Conservation (phyloP, 169 alveolate species). For the Plasmodium coatneyi region DNA sequence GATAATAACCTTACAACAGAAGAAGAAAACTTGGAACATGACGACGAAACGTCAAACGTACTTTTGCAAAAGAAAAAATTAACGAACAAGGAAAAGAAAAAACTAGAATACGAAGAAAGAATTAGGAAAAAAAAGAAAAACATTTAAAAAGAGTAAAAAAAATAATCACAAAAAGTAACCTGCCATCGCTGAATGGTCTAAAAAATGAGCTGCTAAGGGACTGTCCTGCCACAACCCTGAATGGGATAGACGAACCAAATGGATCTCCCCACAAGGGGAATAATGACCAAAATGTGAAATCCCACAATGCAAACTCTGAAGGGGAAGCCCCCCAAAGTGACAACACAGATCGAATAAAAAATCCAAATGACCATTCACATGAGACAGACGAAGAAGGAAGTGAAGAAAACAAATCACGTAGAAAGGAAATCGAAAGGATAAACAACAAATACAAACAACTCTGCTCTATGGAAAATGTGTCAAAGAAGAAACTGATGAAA, state of each 20-base stretch:
- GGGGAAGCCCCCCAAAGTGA: not conserved
- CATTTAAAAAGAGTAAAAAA: slow-evolving; percentile 58
- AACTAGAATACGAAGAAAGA: slow-evolving; percentile 66
- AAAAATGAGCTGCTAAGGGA: slow-evolving; percentile 21
- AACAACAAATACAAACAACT: not conserved
- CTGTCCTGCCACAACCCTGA: not conserved
- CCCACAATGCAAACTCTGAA: not conserved
- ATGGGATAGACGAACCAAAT: not conserved
- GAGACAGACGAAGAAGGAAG: not conserved
- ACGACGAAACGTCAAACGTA: not conserved
- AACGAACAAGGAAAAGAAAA: slow-evolving; percentile 49
- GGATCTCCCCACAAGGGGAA: not conserved
- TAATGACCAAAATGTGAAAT: not conserved
- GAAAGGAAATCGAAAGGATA: not conserved
- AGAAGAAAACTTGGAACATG: not conserved
- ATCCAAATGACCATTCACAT: not conserved
- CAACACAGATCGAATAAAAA: not conserved
- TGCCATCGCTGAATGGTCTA: slow-evolving; percentile 23
- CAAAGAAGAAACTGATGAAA: slow-evolving; percentile 51
- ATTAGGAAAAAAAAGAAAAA: slow-evolving; percentile 47
- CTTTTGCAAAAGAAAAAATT: slow-evolving; percentile 10
- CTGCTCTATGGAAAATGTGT: slow-evolving; percentile 19
- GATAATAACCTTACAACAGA: not conserved
- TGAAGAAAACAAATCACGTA: not conserved
- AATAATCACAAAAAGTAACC: slow-evolving; percentile 42